These are phyloP conservation scores for Fusarium devonianum DNA, from an alignment of 2,329 filamentous ascomycete species.

Conservation along the genomic window DNA sequence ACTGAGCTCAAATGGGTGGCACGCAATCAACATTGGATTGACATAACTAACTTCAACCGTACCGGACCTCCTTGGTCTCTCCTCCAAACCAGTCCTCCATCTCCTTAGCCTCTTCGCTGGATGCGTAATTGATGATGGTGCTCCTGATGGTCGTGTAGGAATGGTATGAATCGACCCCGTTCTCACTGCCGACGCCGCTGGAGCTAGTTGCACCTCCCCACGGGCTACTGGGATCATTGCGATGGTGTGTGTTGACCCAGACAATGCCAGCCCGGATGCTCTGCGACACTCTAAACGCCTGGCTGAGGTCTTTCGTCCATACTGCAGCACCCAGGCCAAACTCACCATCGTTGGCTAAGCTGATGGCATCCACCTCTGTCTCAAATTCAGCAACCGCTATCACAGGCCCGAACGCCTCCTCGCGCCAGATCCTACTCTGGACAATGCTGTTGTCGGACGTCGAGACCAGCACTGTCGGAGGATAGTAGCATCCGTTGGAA, in stretches of 20 bases:
- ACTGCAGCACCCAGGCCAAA: conserved; percentile 85
- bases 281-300: conserved; percentile 74
- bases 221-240: conserved; percentile 75
- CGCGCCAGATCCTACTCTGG: conserved; percentile 77
- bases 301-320: conserved; percentile 77
- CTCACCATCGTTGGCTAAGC: conserved; percentile 77
- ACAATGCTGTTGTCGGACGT: conserved; percentile 85
- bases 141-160: conserved; percentile 69
- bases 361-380: conserved; percentile 65
- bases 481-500: conserved; percentile 74
- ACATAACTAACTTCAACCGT: no score
- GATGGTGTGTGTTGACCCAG: conserved; percentile 85
- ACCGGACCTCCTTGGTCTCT: conserved; percentile 57
- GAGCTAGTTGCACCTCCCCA: conserved; percentile 71
- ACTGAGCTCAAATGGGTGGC: no score
- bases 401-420: conserved; percentile 91
- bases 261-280: conserved; percentile 84
- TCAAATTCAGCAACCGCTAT: conserved; percentile 82
- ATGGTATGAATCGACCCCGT: conserved; percentile 70
- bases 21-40: no score
- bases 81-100: conserved; percentile 75
- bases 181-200: conserved; percentile 76
- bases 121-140: conserved; percentile 73
- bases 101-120: conserved; percentile 57
- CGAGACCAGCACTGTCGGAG: conserved; percentile 73